A percentile compares a stretch with the other conserved stretches of the same genome.
Conservation (phyloP, 208 protist species). For the Crithidia acanthocephali region DNA sequence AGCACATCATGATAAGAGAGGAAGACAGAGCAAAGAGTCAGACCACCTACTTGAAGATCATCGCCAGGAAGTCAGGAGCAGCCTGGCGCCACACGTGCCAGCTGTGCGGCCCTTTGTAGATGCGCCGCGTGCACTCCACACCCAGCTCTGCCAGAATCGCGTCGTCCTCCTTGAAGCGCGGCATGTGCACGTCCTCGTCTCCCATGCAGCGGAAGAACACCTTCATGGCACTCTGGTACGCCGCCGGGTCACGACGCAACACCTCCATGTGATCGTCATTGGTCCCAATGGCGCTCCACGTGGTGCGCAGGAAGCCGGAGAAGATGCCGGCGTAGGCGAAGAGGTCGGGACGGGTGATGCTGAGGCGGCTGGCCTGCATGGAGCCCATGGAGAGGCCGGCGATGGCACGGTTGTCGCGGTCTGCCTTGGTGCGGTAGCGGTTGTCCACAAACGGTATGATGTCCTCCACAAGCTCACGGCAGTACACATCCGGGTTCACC, state of each 20-base stretch:
- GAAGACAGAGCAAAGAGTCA: neutral
- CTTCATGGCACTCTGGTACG: conserved; percentile 29
- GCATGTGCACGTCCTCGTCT: conserved; percentile 18
- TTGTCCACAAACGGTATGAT: conserved; percentile 41
- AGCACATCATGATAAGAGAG: too few species aligned
- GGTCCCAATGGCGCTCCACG: conserved; percentile 14
- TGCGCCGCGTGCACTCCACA: conserved; percentile 26
- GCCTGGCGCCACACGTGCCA: conserved; percentile 47
- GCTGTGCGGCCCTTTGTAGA: conserved; percentile 39
- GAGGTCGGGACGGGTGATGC: conserved; percentile 34
- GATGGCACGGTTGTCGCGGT: conserved; percentile 38
- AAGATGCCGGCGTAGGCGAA: conserved; percentile 42
- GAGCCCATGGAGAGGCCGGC: conserved; percentile 44
- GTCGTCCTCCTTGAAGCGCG: conserved; percentile 34
- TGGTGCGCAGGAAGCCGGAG: conserved; percentile 35
- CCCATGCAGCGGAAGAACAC: conserved; percentile 41
- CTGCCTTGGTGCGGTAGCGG: conserved; percentile 32
- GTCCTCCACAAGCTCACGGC: conserved; percentile 24
- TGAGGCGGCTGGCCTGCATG: conserved; percentile 37
- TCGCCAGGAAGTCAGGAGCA: conserved; percentile 30
- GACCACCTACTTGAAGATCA: conserved; percentile 2
- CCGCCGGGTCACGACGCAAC: conserved; percentile 14
- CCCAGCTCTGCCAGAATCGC: conserved; percentile 32
- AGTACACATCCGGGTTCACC: conserved; percentile 10
- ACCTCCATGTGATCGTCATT: conserved; percentile 32